These are phyloP conservation scores for Metschnikowia lochheadii DNA, from an alignment of 805 yeast genomes.

Conservation along the genomic window DNA sequence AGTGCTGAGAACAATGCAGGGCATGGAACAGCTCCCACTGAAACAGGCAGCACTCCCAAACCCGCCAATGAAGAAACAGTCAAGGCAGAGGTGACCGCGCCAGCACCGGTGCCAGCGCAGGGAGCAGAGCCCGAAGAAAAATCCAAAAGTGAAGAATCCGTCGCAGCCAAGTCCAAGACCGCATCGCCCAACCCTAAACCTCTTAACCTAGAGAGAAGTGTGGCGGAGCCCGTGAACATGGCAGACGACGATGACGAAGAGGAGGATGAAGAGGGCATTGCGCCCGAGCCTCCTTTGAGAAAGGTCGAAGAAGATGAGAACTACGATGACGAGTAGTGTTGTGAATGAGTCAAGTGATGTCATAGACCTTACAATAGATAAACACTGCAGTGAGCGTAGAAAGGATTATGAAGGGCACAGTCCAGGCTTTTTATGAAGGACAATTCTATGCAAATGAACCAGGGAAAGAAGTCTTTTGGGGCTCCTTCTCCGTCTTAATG, in stretches of 20 bases:
- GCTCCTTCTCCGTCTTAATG: slow-evolving; percentile 7
- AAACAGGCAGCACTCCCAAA: slow-evolving; percentile 4
- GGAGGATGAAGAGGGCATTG: slow-evolving; percentile 24
- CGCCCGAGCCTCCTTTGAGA: slow-evolving; percentile 43
- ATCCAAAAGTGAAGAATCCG: not conserved
- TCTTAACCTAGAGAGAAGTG: slow-evolving; percentile 2
- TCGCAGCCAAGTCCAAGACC: not conserved
- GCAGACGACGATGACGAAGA: slow-evolving; percentile 26
- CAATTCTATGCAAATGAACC: not conserved
- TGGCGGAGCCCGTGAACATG: slow-evolving; percentile 1
- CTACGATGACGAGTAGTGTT: slow-evolving; percentile 39
- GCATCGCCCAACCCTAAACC: not conserved
- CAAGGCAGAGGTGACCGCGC: slow-evolving; percentile 1
- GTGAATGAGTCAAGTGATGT: not conserved
- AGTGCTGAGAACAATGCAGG: not conserved
- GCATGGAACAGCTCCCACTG: not conserved
- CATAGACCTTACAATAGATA: not conserved
- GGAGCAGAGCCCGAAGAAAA: not conserved
- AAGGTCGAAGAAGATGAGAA: slow-evolving; percentile 45
- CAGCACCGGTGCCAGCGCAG: slow-evolving; percentile 5
- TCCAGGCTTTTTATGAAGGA: too few relatives aligned
- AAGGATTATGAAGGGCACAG: too few relatives aligned
- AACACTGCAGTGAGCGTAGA: not conserved
- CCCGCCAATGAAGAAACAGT: not conserved
- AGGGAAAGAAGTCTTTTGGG: not conserved